Percentiles rank a stretch among this genome's conserved stretches.
phyloP scores from a whole-genome alignment of 2,329 filamentous ascomycete genomes.

The Monascus ruber region DNA sequence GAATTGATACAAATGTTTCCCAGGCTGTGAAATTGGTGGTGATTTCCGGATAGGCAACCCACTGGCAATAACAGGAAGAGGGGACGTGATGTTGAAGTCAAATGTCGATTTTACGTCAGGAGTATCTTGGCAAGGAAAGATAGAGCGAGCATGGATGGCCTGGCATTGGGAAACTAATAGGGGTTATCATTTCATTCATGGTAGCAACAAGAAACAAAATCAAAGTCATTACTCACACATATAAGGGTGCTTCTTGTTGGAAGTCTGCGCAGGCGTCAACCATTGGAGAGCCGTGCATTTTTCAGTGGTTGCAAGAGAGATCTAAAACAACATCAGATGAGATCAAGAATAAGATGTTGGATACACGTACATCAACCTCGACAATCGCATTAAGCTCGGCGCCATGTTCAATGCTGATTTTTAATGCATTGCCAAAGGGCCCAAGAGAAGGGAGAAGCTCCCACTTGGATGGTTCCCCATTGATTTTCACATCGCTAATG shows the following conservation, averaged over 20 bases:
- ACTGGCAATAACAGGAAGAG: conserved; percentile 82
- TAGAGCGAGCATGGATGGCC: conserved; percentile 84
- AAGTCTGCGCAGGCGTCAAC: conserved; percentile 86
- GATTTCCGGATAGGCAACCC: conserved; percentile 52
- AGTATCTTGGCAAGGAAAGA: conserved; percentile 96
- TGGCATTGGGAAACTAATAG: conserved; percentile 74
- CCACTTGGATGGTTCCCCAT: conserved; percentile 56
- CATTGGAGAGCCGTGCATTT: conserved; percentile 90
- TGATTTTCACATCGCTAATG: conserved; percentile 59
- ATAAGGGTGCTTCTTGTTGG: conserved; percentile 90
- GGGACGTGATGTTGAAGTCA: conserved; percentile 75
- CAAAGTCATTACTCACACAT: conserved; percentile 48
- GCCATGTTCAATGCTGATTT: conserved; percentile 37
- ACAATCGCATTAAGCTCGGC: conserved; percentile 37
- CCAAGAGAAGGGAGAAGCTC: conserved; percentile 57
- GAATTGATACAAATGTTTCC: conserved; percentile 63
- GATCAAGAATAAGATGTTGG: not conserved
- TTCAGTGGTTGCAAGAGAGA: conserved; percentile 68
- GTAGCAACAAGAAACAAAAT: not conserved
- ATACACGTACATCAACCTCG: conserved; percentile 35
- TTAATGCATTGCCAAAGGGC: conserved; percentile 49
- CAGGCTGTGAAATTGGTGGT: conserved; percentile 42
- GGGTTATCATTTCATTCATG: conserved; percentile 29
- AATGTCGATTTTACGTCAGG: conserved; percentile 96
- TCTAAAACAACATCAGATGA: conserved; percentile 27